Evolutionary conservation across 108 stramenopile species (phyloP).

Genomic region (Discostella pseudostelligera): DNA sequence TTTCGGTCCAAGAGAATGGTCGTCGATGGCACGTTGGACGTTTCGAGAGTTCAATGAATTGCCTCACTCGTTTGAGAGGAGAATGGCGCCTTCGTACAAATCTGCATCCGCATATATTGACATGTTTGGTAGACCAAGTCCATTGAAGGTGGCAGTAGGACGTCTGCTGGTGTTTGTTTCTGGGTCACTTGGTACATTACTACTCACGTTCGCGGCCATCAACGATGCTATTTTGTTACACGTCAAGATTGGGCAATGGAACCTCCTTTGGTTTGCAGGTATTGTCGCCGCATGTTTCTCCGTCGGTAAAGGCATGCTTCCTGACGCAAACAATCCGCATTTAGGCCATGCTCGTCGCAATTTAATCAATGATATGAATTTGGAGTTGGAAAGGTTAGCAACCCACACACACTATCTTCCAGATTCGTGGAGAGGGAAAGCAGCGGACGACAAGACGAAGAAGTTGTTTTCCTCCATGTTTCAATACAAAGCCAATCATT

Average conservation of each 20-base stretch:
- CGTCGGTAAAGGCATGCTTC: conserved; percentile 71
- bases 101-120: conserved; percentile 83
- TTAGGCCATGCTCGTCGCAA: conserved; percentile 54
- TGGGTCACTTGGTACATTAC: conserved; percentile 89
- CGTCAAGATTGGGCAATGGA: conserved; percentile 88
- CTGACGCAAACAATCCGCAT: conserved; percentile 53
- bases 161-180: conserved; percentile 87
- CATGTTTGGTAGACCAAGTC: conserved; percentile 77
- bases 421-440: conserved; percentile 73
- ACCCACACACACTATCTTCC: conserved; percentile 91
- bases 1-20: conserved; percentile 94
- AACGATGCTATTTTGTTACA: conserved; percentile 94
- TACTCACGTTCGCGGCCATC: conserved; percentile 84
- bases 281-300: conserved; percentile 81
- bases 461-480: conserved; percentile 68
- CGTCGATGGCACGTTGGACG: conserved; percentile 78
- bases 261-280: conserved; percentile 92
- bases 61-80: conserved; percentile 86
- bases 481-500: conserved; percentile 84
- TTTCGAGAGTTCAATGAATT: conserved; percentile 98
- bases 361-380: conserved; percentile 68
- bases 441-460: conserved; percentile 67
- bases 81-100: conserved; percentile 81
- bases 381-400: conserved; percentile 63
- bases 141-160: conserved; percentile 70